Evolutionary conservation across 2,329 filamentous ascomycete genomes (phyloP).

Genomic region (Madurella mycetomatis): DNA sequence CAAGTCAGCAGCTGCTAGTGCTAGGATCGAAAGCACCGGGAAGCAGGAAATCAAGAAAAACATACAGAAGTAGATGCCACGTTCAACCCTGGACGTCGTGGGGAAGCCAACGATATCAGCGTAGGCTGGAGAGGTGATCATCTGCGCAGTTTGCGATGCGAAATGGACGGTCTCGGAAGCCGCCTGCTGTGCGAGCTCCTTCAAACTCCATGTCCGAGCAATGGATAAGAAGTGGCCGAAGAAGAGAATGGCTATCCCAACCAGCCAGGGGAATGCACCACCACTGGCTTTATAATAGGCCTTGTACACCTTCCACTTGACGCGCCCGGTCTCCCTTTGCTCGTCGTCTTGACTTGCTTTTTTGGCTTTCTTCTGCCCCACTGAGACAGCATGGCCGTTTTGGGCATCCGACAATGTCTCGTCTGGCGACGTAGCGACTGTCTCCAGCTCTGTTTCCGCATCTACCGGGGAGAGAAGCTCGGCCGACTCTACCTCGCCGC

Average conservation of each 20-base stretch:
- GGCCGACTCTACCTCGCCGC: conserved; percentile 26
- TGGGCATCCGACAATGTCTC: background rate
- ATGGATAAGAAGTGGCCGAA: conserved; percentile 27
- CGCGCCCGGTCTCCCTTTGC: conserved; percentile 30
- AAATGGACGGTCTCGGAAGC: conserved; percentile 15
- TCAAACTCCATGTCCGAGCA: conserved; percentile 32
- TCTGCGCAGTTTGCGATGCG: conserved; percentile 5
- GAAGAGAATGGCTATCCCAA: conserved; percentile 25
- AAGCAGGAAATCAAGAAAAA: conserved; percentile 3
- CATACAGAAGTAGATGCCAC: conserved; percentile 19
- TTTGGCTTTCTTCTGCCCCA: conserved; percentile 5
- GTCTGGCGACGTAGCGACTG: background rate
- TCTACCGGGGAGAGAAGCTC: conserved; percentile 18
- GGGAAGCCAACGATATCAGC: conserved; percentile 8
- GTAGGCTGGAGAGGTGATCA: conserved; percentile 10
- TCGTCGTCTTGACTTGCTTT: conserved; percentile 25
- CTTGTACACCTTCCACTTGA: conserved; percentile 33
- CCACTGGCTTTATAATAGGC: conserved; percentile 32
- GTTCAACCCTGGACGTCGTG: conserved; percentile 12
- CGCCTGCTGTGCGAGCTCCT: conserved; percentile 31
- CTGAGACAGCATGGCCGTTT: background rate
- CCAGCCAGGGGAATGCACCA: conserved; percentile 27
- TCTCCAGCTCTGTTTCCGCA: background rate
- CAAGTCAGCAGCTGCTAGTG: background rate
- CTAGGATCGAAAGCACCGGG: conserved; percentile 2